Evolutionary conservation across 768 basidiomycete genomes (phyloP), one percentile per base, ranked within the genome.

Genomic region (Leccinum truebloodii): DNA sequence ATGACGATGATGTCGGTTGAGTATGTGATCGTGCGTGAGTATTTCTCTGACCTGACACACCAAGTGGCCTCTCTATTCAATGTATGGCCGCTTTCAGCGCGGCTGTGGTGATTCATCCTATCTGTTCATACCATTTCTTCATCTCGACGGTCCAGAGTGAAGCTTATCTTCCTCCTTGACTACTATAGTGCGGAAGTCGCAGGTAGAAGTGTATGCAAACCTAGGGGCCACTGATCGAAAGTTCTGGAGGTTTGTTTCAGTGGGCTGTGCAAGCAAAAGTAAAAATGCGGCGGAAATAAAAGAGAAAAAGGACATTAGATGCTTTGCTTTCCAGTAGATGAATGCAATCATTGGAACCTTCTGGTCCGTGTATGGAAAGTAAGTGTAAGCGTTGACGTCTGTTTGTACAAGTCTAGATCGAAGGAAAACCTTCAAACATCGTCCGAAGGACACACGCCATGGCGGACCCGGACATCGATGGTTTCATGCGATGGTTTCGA

Each of bases 401-500:
- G 6, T 55, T 63, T 61, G 57, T n/a, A 18, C 56, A 49, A 55
- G 6, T 30, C 39, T 8, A 18, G 16, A 58, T 46, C 26, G 10
- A 12, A 54, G 50, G 32, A 34, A 55, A 55, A 13, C 26, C 13
- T n/a, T 24, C 28, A 12, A 30, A 51, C 30, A 1, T 50, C 14
- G 13, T 41, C 37, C 0, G 3, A 26, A 24, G 22, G 26, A 52
- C 2, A n/a, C 24, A 52, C 46, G 13, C 12, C 20, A 61, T 59
- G 62, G 57, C 52, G 30, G 52, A 63, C 46, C 20, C 32, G 2
- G 57, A 59, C 4, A 65, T 76, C 48, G 68, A 72, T 55, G 64
- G 59, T 3, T 84, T 89, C 60, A 41, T 85, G 12, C 52, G 63
- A n/a, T 92, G 89, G 89, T 90, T 90, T 69, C 73, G 78, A 62